phyloP scores from a whole-genome alignment of 2,329 filamentous ascomycete genomes.

The Colletotrichum aenigma region DNA sequence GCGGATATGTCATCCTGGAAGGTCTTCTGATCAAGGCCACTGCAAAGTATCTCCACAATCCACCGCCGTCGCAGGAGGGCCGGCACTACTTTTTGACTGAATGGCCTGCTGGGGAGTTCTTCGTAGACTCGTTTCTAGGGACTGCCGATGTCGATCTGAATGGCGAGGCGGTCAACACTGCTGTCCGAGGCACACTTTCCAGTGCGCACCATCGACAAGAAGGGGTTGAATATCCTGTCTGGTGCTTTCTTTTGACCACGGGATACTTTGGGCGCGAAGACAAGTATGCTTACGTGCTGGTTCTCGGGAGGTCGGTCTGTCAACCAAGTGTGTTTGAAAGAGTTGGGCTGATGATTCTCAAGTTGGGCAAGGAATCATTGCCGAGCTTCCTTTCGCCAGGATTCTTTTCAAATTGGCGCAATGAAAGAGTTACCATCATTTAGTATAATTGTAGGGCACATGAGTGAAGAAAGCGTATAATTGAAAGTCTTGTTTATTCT shows the following conservation, averaged over 20 bases:
- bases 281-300: background rate
- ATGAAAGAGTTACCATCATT: background rate
- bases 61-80: background rate
- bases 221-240: background rate
- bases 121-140: background rate
- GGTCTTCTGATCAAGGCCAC: background rate
- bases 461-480: fast-evolving
- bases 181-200: background rate
- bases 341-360: background rate
- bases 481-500: background rate
- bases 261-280: background rate
- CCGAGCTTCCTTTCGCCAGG: background rate
- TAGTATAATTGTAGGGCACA: background rate
- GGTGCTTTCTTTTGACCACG: background rate
- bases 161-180: background rate
- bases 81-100: background rate
- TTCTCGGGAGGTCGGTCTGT: background rate
- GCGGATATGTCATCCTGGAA: background rate
- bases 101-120: background rate
- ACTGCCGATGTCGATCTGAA: background rate
- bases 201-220: no score
- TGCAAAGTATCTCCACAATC: background rate
- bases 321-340: background rate
- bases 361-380: background rate
- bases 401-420: background rate